Conservation (phyloP, 148 eudicot genomes). For the Bassia scoparia region DNA sequence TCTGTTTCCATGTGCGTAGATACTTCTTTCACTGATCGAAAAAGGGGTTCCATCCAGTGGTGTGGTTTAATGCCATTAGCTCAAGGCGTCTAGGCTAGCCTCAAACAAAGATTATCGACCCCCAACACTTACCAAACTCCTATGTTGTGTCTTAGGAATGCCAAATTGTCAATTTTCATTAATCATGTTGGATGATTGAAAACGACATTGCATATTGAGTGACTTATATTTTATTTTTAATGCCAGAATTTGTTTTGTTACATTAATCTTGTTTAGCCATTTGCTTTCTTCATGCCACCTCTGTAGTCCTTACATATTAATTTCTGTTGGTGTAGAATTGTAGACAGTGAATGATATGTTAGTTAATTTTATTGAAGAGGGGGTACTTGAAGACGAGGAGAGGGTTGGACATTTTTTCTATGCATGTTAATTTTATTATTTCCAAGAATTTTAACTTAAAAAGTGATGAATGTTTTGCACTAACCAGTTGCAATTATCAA, state of each 20-base stretch:
- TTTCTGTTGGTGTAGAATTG: background rate
- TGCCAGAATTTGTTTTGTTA: background rate
- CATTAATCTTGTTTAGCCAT: background rate
- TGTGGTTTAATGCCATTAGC: background rate
- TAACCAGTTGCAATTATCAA: conserved; percentile 13
- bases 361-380: background rate
- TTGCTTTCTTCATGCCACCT: background rate
- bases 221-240: background rate
- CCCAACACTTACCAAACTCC: no score
- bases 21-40: no score
- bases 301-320: background rate
- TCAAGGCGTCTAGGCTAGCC: no score
- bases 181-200: background rate
- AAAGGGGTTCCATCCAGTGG: background rate
- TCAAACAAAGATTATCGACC: no score
- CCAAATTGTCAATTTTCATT: background rate
- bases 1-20: no score
- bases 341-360: background rate
- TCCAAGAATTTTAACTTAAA: background rate
- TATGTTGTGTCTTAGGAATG: background rate
- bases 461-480: background rate
- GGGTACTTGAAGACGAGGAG: background rate
- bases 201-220: background rate
- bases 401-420: background rate
- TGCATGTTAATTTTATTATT: no score